Evolutionary conservation across 176 grass and related monocot genomes (phyloP).

Genomic region (Oryza glaberrima): DNA sequence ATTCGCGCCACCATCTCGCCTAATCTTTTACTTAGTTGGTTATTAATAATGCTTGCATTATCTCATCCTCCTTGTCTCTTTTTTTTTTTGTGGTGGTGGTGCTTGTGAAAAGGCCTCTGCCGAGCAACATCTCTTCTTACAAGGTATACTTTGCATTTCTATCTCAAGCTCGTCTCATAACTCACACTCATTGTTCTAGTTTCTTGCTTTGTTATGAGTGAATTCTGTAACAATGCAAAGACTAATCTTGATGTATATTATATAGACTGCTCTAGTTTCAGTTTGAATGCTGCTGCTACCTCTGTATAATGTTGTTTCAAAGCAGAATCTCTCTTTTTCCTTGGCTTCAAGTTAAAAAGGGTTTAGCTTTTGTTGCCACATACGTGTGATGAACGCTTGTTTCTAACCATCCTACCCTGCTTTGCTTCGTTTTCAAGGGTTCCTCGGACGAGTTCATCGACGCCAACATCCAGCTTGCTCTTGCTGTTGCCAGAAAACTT

Average conservation of each 20-base stretch:
- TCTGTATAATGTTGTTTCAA: neutral
- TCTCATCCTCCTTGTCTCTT: neutral
- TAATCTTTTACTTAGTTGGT: neutral
- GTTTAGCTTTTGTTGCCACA: neutral
- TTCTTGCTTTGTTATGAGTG: neutral
- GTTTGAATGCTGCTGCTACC: neutral
- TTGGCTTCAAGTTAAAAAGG: neutral
- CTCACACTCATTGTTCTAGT: neutral
- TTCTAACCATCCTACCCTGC: conserved; percentile 14
- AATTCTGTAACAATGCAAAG: neutral
- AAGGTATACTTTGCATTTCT: conserved; percentile 51
- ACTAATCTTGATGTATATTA: neutral
- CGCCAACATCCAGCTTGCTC: conserved; percentile 93
- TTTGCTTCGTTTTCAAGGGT: conserved; percentile 56
- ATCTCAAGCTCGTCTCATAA: neutral
- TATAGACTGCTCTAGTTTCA: neutral
- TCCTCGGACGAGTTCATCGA: conserved; percentile 98
- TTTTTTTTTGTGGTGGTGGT: neutral
- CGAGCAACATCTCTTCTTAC: conserved; percentile 89
- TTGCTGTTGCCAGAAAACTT: conserved; percentile 77
- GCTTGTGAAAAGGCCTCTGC: conserved; percentile 63
- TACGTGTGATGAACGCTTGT: neutral
- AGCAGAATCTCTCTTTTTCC: neutral
- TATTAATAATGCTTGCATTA: neutral
- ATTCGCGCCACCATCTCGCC: too few relatives aligned